Evolutionary conservation across 2,329 filamentous ascomycete genomes (phyloP), one percentile per base, ranked within the genome.

Genomic region (Dactylellina cionopaga): DNA sequence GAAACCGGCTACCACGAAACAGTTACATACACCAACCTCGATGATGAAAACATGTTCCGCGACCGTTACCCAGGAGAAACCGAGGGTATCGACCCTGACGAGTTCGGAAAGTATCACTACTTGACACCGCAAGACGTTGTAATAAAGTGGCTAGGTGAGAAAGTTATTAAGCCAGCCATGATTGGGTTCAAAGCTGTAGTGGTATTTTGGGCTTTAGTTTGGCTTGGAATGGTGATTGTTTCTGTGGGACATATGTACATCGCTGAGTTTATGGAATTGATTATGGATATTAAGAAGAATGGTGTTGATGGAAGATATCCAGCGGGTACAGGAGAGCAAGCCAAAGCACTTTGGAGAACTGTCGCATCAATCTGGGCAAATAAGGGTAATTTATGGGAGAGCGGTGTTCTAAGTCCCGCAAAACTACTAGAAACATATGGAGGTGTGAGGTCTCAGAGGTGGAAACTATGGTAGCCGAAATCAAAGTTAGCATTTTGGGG

Each of bases 71-170:
- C 58, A 2, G 66, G 66, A 17, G 66, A 64, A 35, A 71, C 51
- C 3, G 66, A 58, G 4, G 66, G 58, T 9, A 58, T 71, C 11
- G 58, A 64, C 41, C 58, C 49, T 3, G 31, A 24, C 9, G 66
- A 71, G 27, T 59, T 64, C 13, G 66, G 44, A 22, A 71, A 59
- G 41, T 71, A 64, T 15, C 66, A 71, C 13, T 59, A 71, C 43
- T 13, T 64, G 2, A 35, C 25, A 7, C 43, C 49, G 2, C 22
- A 71, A 11, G 49, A 64, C 7, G 44, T 43, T 6, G 13, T 35
- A 19, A 37, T 64, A 2, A 58, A 71, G 35, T 64, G 35, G 51
- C 11, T 71, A 9, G 66, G 66, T 6, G 51, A 64, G 27, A 51
- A 37, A n/a, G n/a, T 64, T 7, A 37, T 71, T 9, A 71, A 47